Evolutionary conservation across 169 alveolate genomes (phyloP).

Genomic region (Nephromyces sp.): DNA sequence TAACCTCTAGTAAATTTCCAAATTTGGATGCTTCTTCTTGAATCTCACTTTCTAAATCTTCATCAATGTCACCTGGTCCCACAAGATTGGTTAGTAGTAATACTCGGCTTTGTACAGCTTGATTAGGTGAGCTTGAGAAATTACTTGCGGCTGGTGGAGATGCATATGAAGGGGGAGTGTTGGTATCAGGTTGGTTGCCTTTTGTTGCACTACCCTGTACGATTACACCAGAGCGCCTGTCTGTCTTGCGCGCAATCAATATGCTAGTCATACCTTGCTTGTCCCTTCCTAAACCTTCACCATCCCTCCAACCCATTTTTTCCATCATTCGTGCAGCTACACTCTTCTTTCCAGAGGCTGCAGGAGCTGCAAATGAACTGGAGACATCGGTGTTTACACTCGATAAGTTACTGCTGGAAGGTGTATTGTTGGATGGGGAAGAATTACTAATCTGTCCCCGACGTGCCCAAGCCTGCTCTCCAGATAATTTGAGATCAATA

Average conservation of each 20-base stretch:
- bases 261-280: constrained; percentile 74
- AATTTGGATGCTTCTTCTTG: constrained; percentile 57
- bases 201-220: constrained; percentile 39
- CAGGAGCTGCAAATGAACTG: background rate
- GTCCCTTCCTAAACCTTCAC: constrained; percentile 70
- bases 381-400: background rate
- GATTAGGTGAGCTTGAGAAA: constrained; percentile 35
- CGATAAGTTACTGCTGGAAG: background rate
- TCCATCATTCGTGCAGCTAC: constrained; percentile 72
- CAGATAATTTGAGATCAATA: background rate
- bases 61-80: constrained; percentile 50
- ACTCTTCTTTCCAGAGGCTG: constrained; percentile 40
- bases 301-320: constrained; percentile 79
- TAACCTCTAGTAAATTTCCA: constrained; percentile 50
- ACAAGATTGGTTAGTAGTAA: constrained; percentile 41
- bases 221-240: constrained; percentile 67
- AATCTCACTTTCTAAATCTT: constrained; percentile 46
- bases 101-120: too few species aligned
- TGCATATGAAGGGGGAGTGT: background rate
- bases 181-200: background rate
- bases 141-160: constrained; percentile 21
- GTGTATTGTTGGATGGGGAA: background rate
- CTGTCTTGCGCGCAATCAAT: constrained; percentile 58
- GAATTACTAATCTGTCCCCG: constrained; percentile 2
- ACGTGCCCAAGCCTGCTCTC: constrained; percentile 9